Base-by-base conservation (phyloP, 257 asterid species). In the Lycium ferocissimum region DNA sequence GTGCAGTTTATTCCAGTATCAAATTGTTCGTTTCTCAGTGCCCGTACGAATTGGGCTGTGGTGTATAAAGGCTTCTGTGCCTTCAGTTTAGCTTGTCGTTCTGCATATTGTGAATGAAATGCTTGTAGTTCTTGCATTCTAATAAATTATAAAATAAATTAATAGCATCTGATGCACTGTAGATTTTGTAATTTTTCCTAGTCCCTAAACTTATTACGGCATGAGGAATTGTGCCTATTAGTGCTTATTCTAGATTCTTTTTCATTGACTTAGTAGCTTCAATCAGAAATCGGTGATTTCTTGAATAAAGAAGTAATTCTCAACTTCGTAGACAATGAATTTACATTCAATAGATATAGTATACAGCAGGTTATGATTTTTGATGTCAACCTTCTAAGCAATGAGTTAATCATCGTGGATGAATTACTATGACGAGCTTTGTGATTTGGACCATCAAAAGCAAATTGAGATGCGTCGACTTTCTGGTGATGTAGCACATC, bases 401-500 rank as follows among this genome's bases (percentile, higher is more conserved):
- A 5, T 84, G 83, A 87, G 75, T 82, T 72, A 79, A 71, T 35
- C 83, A 85, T 81, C 87, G 63, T 85, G 73, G 69, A 45, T 75
- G 82, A 85, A 86, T 66, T 67, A 37, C 35, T 73, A 71, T 78
- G 56, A 43, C 82, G 3, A 53, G 57, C 73, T 73, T 58, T 20
- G 14, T 45, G 81, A 84, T 66, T 26, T 59, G 84, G 82, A 81
- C 18, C 61, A 43, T 89, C 89, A 93, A 11, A 92, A 85, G 91
- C 94, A 89, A 86, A 89, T 33, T 37, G 88, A 86, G 13, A 87
- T 82, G 20, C 92, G 82, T 43, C 87, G 88, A 69, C 87, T 88
- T 9, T 88, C 88, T 57, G 97, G 97, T 6, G 96, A 90, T 67
- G 90, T 90, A 45, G 98, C 96, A 56, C 94, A 91, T 56, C 89